Base-by-base conservation (phyloP, 305 asterid species). In the Petunia hybrid region DNA sequence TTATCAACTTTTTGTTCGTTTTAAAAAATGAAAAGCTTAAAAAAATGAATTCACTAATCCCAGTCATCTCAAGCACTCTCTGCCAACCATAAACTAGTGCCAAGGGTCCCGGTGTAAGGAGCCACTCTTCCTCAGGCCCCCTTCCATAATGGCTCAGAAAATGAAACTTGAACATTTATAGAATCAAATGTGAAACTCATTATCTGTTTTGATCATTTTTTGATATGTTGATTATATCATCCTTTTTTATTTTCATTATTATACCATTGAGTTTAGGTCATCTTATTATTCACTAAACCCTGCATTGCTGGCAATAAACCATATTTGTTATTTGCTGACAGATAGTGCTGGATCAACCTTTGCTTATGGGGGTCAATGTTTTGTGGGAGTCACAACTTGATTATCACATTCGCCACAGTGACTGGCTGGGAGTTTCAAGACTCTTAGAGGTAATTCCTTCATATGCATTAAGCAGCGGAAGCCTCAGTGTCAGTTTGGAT, bases 321-420 rank as follows among this genome's bases (percentile, higher is more conserved):
- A n/a, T 79, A 45, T 51, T 51, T 80, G 51, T 77, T 85, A 80
- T 88, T 73, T 85, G 31, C 81, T 81, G 82, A 89, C 97, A 97
- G 98, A 89, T 97, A 85, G 91, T 94, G 83, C 92, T 97, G 88
- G 99, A 91, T 85, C 98, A 93, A 85, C 97, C 95, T 74, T 94
- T 91, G 70, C 92, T 92, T 82, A 90, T 94, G 98, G 99, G 98
- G 80, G 97, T 94, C 70, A 86, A 97, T 84, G 88, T 94, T 65
- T 89, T 87, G 89, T 97, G 99, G 99, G 99, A 97, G 89, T 97
- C 99, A 78, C 98, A 94, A 86, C 92, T 97, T 81, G 98, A 97
- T 88, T 94, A 92, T 85, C 88, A 92, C 87, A 89, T 88, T 85
- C 91, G 92, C 89, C 99, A 94, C 91, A 92, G 91, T 88, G 95